phyloP scores from a whole-genome alignment of 805 yeast species.

The Saturnispora ahearnii region DNA sequence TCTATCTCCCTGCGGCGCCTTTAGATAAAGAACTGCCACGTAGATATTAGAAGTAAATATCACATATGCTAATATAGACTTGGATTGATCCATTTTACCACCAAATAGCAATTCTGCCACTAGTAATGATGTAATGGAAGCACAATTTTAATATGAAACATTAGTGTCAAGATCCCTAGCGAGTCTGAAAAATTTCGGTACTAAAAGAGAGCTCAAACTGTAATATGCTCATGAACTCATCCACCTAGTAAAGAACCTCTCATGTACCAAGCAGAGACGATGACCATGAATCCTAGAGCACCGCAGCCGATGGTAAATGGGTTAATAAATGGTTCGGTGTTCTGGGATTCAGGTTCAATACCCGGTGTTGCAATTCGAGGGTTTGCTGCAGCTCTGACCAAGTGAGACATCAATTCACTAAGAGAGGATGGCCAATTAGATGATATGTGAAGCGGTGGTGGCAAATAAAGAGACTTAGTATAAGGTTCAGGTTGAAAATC shows the following conservation, averaged over 20 bases:
- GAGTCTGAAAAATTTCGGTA: neutral
- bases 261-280: constrained; percentile 58
- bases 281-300: constrained; percentile 56
- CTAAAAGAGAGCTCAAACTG: neutral
- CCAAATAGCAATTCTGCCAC: too few species aligned
- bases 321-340: constrained; percentile 36
- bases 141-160: neutral
- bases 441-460: constrained; percentile 85
- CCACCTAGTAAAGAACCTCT: constrained; percentile 32
- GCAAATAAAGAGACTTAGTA: constrained; percentile 53
- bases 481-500: constrained; percentile 82
- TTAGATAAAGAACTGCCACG: constrained; percentile 35
- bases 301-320: constrained; percentile 58
- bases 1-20: constrained; percentile 23
- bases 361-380: constrained; percentile 79
- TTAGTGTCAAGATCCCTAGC: neutral
- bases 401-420: constrained; percentile 73
- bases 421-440: constrained; percentile 84
- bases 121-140: neutral
- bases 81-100: neutral
- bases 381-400: constrained; percentile 77
- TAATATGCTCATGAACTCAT: neutral
- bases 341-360: constrained; percentile 51
- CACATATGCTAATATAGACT: constrained; percentile 22
- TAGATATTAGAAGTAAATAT: constrained; percentile 35